Evolutionary conservation across 1,284 basidiomycete genomes (phyloP).

Genomic region (Sanghuangporus sanghuang): DNA sequence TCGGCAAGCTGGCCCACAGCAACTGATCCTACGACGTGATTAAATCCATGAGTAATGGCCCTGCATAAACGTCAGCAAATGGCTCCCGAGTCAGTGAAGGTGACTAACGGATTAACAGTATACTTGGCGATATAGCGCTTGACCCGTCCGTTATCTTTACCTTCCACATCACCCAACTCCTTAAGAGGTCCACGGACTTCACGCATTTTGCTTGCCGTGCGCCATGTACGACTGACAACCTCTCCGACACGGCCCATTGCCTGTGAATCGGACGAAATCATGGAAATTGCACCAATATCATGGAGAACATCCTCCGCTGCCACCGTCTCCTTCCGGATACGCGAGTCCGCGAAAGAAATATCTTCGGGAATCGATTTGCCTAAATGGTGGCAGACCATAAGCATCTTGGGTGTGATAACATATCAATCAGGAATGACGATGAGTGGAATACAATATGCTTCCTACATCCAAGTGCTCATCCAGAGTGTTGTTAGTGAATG

Average conservation of each 20-base stretch:
- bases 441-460: slow-evolving; percentile 1
- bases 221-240: slow-evolving; percentile 91
- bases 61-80: slow-evolving; percentile 35
- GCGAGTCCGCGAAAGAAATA: slow-evolving; percentile 93
- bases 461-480: slow-evolving; percentile 96
- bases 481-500: slow-evolving; percentile 88
- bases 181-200: slow-evolving; percentile 68
- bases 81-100: slow-evolving; percentile 8
- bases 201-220: slow-evolving; percentile 95
- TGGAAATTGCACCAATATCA: slow-evolving; percentile 91
- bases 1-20: slow-evolving; percentile 85
- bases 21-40: slow-evolving; percentile 84
- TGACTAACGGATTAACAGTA: slow-evolving; percentile 90
- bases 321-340: slow-evolving; percentile 94
- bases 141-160: slow-evolving; percentile 89
- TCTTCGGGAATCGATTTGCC: slow-evolving; percentile 91
- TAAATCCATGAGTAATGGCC: slow-evolving; percentile 92
- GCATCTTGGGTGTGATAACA: slow-evolving; percentile 59
- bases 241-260: slow-evolving; percentile 99
- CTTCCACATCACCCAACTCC: slow-evolving; percentile 56
- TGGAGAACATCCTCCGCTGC: slow-evolving; percentile 98
- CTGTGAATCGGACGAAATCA: slow-evolving; percentile 95
- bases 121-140: slow-evolving; percentile 97
- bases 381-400: slow-evolving; percentile 95
- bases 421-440: slow-evolving; percentile 1